phyloP scores from a whole-genome alignment of 148 eudicot genomes.

The Rhododendron williamsianum region DNA sequence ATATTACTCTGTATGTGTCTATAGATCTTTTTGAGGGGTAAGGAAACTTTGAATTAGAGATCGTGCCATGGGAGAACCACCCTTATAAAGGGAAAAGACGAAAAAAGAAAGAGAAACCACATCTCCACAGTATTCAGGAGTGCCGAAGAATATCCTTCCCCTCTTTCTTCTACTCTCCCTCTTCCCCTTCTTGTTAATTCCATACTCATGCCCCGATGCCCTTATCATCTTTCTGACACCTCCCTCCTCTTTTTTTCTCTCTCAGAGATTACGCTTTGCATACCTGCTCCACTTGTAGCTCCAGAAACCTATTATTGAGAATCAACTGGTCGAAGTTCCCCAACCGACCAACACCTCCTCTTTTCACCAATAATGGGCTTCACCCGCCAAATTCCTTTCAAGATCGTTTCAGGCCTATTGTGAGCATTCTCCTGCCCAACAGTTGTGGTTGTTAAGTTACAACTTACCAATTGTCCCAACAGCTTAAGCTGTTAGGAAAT shows the following conservation, averaged over 20 bases:
- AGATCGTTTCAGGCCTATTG: neutral
- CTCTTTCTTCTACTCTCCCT: neutral
- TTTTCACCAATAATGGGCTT: neutral
- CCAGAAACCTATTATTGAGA: neutral
- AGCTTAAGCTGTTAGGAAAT: neutral
- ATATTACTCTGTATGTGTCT: neutral
- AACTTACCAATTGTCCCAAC: neutral
- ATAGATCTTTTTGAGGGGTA: neutral
- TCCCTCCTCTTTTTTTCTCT: neutral
- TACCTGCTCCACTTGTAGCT: neutral
- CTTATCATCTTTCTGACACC: neutral
- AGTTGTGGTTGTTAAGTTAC: neutral
- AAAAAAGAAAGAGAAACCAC: neutral
- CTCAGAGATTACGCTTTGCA: neutral
- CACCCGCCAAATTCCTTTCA: neutral
- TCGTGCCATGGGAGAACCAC: neutral
- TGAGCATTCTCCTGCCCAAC: neutral
- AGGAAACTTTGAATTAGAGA: neutral
- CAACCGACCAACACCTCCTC: neutral
- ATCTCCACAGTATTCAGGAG: neutral
- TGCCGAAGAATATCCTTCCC: neutral
- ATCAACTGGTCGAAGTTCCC: neutral
- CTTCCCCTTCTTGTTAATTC: neutral
- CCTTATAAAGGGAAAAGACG: neutral
- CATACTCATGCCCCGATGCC: neutral